phyloP scores from a whole-genome alignment of 1,284 basidiomycete genomes.

The Ustilago tritici region DNA sequence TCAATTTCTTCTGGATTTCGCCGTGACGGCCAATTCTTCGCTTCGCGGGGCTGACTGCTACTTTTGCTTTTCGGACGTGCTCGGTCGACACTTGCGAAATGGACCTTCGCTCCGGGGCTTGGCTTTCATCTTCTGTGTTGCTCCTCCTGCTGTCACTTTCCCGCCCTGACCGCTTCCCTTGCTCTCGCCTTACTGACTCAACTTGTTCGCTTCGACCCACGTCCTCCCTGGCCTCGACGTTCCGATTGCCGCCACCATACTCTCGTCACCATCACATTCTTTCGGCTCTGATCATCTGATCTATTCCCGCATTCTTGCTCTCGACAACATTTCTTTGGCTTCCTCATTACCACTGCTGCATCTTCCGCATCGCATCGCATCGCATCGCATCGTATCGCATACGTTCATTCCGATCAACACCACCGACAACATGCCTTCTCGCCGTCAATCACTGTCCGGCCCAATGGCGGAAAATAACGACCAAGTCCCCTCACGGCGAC shows the following conservation, averaged over 20 bases:
- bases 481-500: conserved; percentile 22
- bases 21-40: conserved; percentile 12
- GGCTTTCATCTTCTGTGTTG: neutral
- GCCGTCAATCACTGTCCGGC: conserved; percentile 45
- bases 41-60: neutral
- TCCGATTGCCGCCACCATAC: neutral
- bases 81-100: conserved; percentile 31
- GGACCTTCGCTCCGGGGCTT: conserved; percentile 2
- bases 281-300: neutral
- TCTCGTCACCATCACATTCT: neutral
- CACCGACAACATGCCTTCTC: conserved; percentile 20
- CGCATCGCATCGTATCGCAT: too few species aligned
- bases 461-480: conserved; percentile 32
- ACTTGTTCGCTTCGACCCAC: conserved; percentile 6
- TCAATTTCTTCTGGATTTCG: conserved; percentile 12
- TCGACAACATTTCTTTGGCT: neutral
- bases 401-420: neutral
- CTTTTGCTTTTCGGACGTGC: conserved; percentile 28
- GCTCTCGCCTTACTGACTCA: conserved; percentile 30
- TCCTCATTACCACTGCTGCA: neutral
- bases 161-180: conserved; percentile 8
- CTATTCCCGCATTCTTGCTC: neutral
- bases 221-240: conserved; percentile 4
- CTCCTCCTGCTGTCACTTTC: conserved; percentile 6
- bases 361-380: neutral